Percentiles rank a stretch among this genome's conserved stretches.
These are phyloP conservation scores for Paramyrothecium sp. DNA, from an alignment of 2,329 filamentous ascomycete genomes.

Conservation along the genomic window DNA sequence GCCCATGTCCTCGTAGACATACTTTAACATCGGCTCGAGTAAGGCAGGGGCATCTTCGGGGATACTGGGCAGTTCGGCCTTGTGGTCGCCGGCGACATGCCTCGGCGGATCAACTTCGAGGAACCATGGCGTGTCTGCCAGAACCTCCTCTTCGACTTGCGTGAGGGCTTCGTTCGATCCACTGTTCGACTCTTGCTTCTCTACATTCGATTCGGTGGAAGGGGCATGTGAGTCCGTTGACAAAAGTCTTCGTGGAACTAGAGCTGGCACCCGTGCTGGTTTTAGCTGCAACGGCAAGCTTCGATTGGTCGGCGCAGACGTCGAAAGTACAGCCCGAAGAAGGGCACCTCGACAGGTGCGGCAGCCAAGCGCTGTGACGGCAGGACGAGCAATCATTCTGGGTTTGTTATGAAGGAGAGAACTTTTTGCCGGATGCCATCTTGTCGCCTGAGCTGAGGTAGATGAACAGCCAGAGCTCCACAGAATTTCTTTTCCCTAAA, in stretches of 20 bases:
- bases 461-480: not conserved
- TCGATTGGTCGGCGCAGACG: slow-evolving; percentile 17
- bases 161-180: not conserved
- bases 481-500: not conserved
- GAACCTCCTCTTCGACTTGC: slow-evolving; percentile 12
- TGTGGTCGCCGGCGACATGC: slow-evolving; percentile 47
- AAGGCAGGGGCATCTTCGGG: slow-evolving; percentile 71
- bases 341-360: slow-evolving; percentile 27
- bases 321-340: slow-evolving; percentile 24
- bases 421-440: no score
- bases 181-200: slow-evolving; percentile 8
- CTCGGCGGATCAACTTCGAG: slow-evolving; percentile 67
- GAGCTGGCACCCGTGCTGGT: slow-evolving; percentile 12
- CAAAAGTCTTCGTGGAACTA: slow-evolving; percentile 18
- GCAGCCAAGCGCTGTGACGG: slow-evolving; percentile 24
- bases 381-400: slow-evolving; percentile 28
- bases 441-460: not conserved
- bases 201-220: slow-evolving; percentile 1
- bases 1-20: slow-evolving; percentile 80
- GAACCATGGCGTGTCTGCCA: slow-evolving; percentile 71
- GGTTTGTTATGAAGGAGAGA: no score
- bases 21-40: slow-evolving; percentile 70
- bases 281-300: slow-evolving; percentile 15
- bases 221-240: slow-evolving; percentile 1
- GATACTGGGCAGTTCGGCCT: slow-evolving; percentile 47